Base-by-base conservation (phyloP, 768 basidiomycete genomes). In the Saitozyma sp. region DNA sequence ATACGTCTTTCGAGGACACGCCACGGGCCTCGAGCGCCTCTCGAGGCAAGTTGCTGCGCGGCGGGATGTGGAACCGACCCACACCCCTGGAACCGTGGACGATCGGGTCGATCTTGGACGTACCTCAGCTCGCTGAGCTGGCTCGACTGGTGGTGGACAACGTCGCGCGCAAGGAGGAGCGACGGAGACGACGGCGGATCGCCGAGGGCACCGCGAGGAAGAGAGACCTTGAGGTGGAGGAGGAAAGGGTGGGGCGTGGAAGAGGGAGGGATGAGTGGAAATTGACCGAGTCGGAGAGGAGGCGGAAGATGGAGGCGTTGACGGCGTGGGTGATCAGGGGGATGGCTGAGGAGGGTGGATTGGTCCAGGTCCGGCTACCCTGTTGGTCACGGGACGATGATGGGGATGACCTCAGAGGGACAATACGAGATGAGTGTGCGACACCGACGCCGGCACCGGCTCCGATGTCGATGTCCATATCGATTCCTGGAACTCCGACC, bases 291-390 rank as follows among this genome's bases (percentile, higher is more conserved):
- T 39, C 29, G 40, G 60, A 64, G 55, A 49, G 42, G 39, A 13
- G 53, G 40, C 46, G 52, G 9, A 56, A 54, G 20, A 68, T 63
- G 59, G 65, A 65, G 20, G 51, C 59, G 20, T 40, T 75, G 39
- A 63, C 66, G 2, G 50, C 14, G 16, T 70, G 67, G 64, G 71
- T 56, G 9, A 64, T 75, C 42, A 58, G 74, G 39, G 40, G 48
- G n/a, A 42, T 69, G 11, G 54, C 69, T 9, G 67, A 69, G 39
- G 74, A 75, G 55, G 74, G 74, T 13, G 59, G 55, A 10, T 14
- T 73, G 14, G 69, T 75, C 9, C 70, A 71, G 39, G 59, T 72
- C 19, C 41, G 19, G 20, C 39, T n/a, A 16, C 42, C 41, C 54
- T 19, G 13, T 46, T 46, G 29, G 29, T 29, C 29, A 29, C 29